Base-by-base conservation (phyloP, 257 asterid species). In the Solanum etuberosum region DNA sequence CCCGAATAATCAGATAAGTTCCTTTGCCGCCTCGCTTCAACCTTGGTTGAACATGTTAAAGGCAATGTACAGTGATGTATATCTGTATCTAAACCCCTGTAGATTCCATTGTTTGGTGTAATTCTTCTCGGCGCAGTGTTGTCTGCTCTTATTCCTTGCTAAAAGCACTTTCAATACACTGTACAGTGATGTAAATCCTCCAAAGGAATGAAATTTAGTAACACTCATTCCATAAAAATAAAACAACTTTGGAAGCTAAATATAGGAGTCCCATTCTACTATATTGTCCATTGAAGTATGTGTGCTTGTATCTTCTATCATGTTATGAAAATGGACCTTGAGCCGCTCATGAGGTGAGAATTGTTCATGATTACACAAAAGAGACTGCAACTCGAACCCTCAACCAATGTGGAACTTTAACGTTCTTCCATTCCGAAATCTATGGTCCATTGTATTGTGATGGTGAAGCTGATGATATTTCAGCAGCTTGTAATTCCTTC, bases 1-100 rank as follows among this genome's bases (percentile, higher is more conserved):
- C 97, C 97, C 9, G 94, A 94, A 89, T 93, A 91, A 89, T 43
- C 67, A 86, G 85, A 42, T 81, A 81, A 81, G 68, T 81, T 81
- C 65, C 84, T 81, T 40, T 83, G 77, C 72, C 48, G 86, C 34
- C 32, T 20, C n/a, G n/a, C 42, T 6, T 83, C 87, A 91, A 86
- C 87, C 91, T 86, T 82, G 88, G 90, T 90, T 90, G 93, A 90
- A 87, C 87, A 84, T 84, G 78, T 85, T 40, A 68, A 84, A 86
- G 68, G n/a, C 29, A 43, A 86, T 91, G 92, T 92, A 92, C 92
- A 91, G 90, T 87, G 74, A 40, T 90, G 93, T 91, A 90, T 82
- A 82, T 65, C 84, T 80, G 84, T 46, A 80, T 46, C 7, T 43
- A 80, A 80, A 80, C 67, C 67, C 84, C 84, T 80, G 40, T 78